These are phyloP conservation scores for Ophiosphaerella korrae DNA, from an alignment of 2,329 filamentous ascomycete genomes.

Conservation along the genomic window DNA sequence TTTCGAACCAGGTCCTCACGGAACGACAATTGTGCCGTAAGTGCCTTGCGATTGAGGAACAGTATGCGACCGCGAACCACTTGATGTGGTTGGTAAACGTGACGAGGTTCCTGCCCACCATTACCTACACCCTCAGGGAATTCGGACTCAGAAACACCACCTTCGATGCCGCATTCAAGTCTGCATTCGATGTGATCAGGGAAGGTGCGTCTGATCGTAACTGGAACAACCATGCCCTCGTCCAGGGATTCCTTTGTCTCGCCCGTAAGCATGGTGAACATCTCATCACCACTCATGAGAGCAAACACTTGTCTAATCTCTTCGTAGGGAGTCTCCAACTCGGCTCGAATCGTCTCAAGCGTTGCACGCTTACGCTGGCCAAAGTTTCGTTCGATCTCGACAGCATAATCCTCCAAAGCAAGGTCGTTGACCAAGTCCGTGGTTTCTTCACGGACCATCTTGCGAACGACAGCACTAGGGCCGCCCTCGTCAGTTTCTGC, in stretches of 20 bases:
- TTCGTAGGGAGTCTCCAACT: constrained; percentile 91
- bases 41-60: constrained; percentile 84
- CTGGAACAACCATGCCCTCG: constrained; percentile 90
- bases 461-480: constrained; percentile 85
- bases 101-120: constrained; percentile 53
- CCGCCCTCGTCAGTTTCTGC: constrained; percentile 91
- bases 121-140: constrained; percentile 71
- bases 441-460: constrained; percentile 91
- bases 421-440: constrained; percentile 96
- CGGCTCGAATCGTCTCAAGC: constrained; percentile 91
- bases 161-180: constrained; percentile 93
- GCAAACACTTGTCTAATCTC: constrained; percentile 85
- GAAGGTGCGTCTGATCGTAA: constrained; percentile 85
- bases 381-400: constrained; percentile 91
- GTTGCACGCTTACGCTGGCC: constrained; percentile 95
- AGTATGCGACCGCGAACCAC: constrained; percentile 87
- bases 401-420: constrained; percentile 94
- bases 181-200: constrained; percentile 92
- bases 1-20: constrained; percentile 79
- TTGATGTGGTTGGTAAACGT: constrained; percentile 78
- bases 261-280: constrained; percentile 96
- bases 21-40: constrained; percentile 82
- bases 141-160: constrained; percentile 80
- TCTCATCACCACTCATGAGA: constrained; percentile 71
- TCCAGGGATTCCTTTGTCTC: constrained; percentile 84